These are phyloP conservation scores for Ochromonadaceae sp. DNA, from an alignment of 352 stramenopile genomes.

Conservation along the genomic window DNA sequence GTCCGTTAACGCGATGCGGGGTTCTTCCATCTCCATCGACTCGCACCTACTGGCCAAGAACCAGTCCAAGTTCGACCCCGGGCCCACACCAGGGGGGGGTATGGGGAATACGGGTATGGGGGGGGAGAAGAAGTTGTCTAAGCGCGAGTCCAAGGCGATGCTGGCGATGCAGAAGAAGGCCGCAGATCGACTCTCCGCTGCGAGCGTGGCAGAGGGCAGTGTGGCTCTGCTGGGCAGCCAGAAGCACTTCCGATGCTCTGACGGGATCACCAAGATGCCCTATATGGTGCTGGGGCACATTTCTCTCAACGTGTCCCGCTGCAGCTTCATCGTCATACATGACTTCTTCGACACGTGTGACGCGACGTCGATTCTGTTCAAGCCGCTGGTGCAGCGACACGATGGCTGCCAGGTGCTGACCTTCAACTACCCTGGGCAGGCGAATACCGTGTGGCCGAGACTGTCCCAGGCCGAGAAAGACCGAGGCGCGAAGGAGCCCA, in stretches of 20 bases:
- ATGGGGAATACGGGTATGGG: neutral
- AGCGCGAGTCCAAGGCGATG: neutral
- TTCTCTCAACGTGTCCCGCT: constrained; percentile 41
- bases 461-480: constrained; percentile 11
- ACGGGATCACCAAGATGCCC: constrained; percentile 13
- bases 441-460: constrained; percentile 44
- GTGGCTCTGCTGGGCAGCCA: neutral
- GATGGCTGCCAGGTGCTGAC: constrained; percentile 58
- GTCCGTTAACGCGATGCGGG: too few species aligned
- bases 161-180: neutral
- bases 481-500: constrained; percentile 28
- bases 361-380: constrained; percentile 64
- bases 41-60: too few species aligned
- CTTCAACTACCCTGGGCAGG: constrained; percentile 76
- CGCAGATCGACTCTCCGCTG: neutral
- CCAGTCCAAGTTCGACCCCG: constrained; percentile 1
- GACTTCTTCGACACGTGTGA: constrained; percentile 81
- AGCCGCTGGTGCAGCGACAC: constrained; percentile 50
- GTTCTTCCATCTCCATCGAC: too few species aligned
- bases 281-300: constrained; percentile 57
- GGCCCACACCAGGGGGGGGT: neutral
- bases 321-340: constrained; percentile 70
- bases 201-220: neutral
- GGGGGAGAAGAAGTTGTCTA: neutral
- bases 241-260: constrained; percentile 16